phyloP scores from a whole-genome alignment of 164 flowering plant species.

The Berberis thunbergii region DNA sequence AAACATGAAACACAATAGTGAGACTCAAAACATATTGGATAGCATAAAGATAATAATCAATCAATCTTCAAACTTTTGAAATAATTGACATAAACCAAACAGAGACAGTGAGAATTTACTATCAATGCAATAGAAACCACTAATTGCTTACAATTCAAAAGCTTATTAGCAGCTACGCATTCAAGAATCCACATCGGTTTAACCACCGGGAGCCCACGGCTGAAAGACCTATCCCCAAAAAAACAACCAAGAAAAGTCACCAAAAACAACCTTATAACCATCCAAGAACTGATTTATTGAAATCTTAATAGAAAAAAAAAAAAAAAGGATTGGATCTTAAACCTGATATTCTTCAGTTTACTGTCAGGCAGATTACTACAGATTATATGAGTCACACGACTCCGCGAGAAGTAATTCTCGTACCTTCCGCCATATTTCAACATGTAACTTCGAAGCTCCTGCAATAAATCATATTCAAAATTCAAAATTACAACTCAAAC shows the following conservation, averaged over 20 bases:
- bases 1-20: no score
- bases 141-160: constrained; percentile 62
- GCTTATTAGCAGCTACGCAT: constrained; percentile 65
- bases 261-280: neutral
- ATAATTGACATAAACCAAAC: no score
- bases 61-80: no score
- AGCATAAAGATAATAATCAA: no score
- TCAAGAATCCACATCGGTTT: constrained; percentile 85
- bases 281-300: neutral
- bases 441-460: constrained; percentile 82
- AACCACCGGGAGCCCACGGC: constrained; percentile 89
- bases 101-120: no score
- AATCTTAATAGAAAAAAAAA: neutral
- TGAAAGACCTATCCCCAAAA: constrained; percentile 55
- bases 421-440: constrained; percentile 80
- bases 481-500: neutral
- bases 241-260: neutral
- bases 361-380: constrained; percentile 94
- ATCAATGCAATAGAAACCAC: no score
- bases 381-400: constrained; percentile 77
- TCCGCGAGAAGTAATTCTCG: constrained; percentile 90
- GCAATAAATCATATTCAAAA: neutral
- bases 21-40: no score
- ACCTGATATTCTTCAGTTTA: constrained; percentile 37
- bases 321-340: neutral